These are phyloP conservation scores for Samsoniella hepiali DNA, from an alignment of 2,329 filamentous ascomycete species.

Conservation along the genomic window DNA sequence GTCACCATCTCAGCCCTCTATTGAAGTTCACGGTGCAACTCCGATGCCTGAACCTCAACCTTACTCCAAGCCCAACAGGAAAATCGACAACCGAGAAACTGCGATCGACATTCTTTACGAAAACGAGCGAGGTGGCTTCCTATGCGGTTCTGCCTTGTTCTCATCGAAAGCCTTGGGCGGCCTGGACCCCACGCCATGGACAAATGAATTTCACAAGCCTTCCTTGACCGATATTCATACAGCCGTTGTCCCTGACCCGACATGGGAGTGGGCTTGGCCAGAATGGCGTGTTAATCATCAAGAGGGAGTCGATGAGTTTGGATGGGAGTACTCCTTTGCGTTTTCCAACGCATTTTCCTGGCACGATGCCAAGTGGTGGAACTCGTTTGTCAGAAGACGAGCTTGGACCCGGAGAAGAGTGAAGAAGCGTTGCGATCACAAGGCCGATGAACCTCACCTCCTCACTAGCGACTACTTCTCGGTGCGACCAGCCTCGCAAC, in stretches of 20 bases:
- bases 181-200: slow-evolving; percentile 84
- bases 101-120: slow-evolving; percentile 90
- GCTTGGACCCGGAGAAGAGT: slow-evolving; percentile 82
- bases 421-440: slow-evolving; percentile 50
- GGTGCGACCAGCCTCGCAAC: slow-evolving; percentile 56
- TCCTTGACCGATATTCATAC: slow-evolving; percentile 71
- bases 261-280: slow-evolving; percentile 83
- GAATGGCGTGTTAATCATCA: slow-evolving; percentile 68
- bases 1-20: slow-evolving; percentile 29
- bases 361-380: slow-evolving; percentile 91
- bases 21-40: slow-evolving; percentile 33
- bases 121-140: slow-evolving; percentile 86
- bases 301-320: slow-evolving; percentile 75
- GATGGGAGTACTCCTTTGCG: slow-evolving; percentile 94
- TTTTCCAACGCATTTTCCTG: slow-evolving; percentile 74
- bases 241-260: slow-evolving; percentile 89
- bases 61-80: slow-evolving; percentile 35
- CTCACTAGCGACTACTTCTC: slow-evolving; percentile 78
- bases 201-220: slow-evolving; percentile 62
- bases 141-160: slow-evolving; percentile 89
- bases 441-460: slow-evolving; percentile 57
- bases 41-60: slow-evolving; percentile 25
- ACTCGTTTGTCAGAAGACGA: slow-evolving; percentile 86
- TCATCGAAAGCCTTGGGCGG: slow-evolving; percentile 80
- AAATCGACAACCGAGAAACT: slow-evolving; percentile 43